Evolutionary conservation across 1,139 yeast genomes (phyloP).

Genomic region (Saccharomycopsis hybrid): DNA sequence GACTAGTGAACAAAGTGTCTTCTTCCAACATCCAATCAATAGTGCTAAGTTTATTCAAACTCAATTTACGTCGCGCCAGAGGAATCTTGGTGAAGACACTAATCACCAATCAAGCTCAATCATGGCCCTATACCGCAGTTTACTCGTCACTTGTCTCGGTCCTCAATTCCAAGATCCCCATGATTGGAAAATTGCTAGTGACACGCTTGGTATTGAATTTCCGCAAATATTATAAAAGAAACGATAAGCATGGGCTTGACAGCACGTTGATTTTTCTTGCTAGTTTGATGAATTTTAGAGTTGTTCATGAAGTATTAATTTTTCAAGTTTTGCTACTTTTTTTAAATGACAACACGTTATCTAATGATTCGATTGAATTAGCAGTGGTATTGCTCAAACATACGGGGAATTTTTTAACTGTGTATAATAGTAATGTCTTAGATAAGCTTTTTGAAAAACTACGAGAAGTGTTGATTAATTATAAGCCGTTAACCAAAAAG

Average conservation of each 20-base stretch:
- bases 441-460: conserved; percentile 57
- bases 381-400: conserved; percentile 38
- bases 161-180: conserved; percentile 63
- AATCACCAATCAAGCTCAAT: conserved; percentile 48
- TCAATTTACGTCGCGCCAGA: conserved; percentile 52
- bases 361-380: conserved; percentile 47
- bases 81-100: conserved; percentile 53
- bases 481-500: conserved; percentile 31
- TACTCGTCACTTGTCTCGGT: conserved; percentile 56
- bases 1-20: conserved; percentile 41
- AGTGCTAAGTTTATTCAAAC: conserved; percentile 42
- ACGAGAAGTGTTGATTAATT: conserved; percentile 38
- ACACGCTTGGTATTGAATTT: conserved; percentile 55
- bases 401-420: conserved; percentile 40
- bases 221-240: conserved; percentile 45
- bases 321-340: conserved; percentile 60
- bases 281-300: conserved; percentile 58
- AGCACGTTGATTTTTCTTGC: conserved; percentile 47
- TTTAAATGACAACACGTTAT: conserved; percentile 38
- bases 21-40: conserved; percentile 42
- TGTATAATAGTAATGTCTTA: conserved; percentile 37
- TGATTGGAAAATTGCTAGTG: conserved; percentile 54
- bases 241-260: conserved; percentile 40
- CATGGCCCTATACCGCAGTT: conserved; percentile 38
- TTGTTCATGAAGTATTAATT: conserved; percentile 55